Conservation (phyloP, 306 rosid genomes). For the Fragaria vesca region DNA sequence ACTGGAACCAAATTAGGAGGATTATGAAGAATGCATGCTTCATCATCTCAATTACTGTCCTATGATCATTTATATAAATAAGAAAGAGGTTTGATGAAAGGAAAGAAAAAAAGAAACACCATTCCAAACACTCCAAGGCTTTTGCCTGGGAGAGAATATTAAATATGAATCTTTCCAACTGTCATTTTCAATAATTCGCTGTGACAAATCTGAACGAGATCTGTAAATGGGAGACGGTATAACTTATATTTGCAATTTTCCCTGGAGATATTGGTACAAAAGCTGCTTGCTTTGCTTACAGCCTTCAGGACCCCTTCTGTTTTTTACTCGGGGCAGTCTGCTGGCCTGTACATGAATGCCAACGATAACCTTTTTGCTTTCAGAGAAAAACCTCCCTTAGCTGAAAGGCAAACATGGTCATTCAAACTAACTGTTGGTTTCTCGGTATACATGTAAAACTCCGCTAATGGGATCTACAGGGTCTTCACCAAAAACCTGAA, state of each 20-base stretch:
- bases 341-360: conserved; percentile 20
- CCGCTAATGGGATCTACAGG: conserved; percentile 12
- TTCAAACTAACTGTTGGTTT: conserved; percentile 16
- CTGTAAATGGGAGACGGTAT: background rate
- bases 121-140: background rate
- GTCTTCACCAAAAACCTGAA: conserved; percentile 14
- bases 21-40: too few relatives aligned
- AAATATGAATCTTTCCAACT: background rate
- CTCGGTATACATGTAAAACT: conserved; percentile 10
- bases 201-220: background rate
- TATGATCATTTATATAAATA: background rate
- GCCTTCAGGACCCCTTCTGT: conserved; percentile 11
- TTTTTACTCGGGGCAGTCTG: background rate
- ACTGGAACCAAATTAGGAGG: too few relatives aligned
- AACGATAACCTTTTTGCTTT: background rate
- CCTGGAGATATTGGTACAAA: conserved; percentile 5
- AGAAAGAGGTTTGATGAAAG: background rate
- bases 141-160: background rate
- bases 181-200: background rate
- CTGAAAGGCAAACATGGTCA: conserved; percentile 8
- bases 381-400: background rate
- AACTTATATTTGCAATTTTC: conserved; percentile 3
- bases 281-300: background rate
- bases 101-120: background rate
- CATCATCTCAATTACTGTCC: too few relatives aligned